Percentiles rank a stretch among this genome's conserved stretches.
Evolutionary conservation across 148 eudicot genomes (phyloP).

Genomic region (Diospyros lotus): DNA sequence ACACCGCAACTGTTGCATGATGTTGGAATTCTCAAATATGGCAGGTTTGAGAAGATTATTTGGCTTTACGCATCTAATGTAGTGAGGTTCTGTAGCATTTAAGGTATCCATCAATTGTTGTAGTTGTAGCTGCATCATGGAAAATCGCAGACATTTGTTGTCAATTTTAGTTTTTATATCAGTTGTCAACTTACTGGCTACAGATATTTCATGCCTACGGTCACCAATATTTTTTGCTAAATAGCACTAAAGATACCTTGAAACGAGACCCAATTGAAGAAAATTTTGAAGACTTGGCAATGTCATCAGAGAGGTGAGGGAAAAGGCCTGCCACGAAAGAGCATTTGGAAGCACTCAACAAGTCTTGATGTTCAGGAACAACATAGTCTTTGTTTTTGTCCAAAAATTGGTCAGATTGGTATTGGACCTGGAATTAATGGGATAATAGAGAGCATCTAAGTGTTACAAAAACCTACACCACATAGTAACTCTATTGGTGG

Average conservation of each 20-base stretch:
- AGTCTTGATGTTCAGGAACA: conserved; percentile 92
- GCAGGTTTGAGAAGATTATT: conserved; percentile 88
- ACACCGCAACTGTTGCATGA: conserved; percentile 96
- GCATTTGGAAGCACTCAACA: conserved; percentile 81
- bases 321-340: conserved; percentile 87
- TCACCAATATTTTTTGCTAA: conserved; percentile 2
- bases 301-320: conserved; percentile 71
- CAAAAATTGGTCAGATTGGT: conserved; percentile 93
- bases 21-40: conserved; percentile 78
- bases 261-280: conserved; percentile 96
- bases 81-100: conserved; percentile 92
- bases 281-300: conserved; percentile 79
- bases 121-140: conserved; percentile 71
- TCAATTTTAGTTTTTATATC: conserved; percentile 2
- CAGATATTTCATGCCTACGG: background rate
- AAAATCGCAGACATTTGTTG: conserved; percentile 15
- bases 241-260: conserved; percentile 48
- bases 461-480: conserved; percentile 1
- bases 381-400: conserved; percentile 98
- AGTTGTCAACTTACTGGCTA: background rate
- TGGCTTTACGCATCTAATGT: conserved; percentile 93
- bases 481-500: background rate
- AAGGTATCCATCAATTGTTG: conserved; percentile 92
- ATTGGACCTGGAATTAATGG: conserved; percentile 59
- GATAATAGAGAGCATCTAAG: conserved; percentile 4